Base-by-base conservation (phyloP, 1,139 yeast genomes). In the Spathaspora sp. region DNA sequence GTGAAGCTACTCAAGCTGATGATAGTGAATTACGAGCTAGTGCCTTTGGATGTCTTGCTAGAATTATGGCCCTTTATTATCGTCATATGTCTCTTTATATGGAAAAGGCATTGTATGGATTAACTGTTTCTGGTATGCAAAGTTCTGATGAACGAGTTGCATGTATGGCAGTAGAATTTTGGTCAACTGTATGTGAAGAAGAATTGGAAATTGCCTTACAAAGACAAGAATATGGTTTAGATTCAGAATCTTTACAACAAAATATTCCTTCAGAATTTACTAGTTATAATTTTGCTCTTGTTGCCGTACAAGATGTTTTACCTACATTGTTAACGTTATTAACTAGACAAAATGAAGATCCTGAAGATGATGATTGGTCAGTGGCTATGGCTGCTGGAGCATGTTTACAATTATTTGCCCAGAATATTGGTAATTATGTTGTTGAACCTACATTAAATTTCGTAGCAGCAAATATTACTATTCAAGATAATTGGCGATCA, bases 331-430 rank as follows among this genome's bases (percentile, higher is more conserved):
- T 93, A 57, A 76, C 80, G 36, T 75, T 93, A 50, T 78, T 93
- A 52, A 88, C 95, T 11, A 81, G 90, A 64, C 97, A 90, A 65
- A 93, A 89, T 63, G 97, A 89, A 48, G 96, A 88, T 57, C 84
- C 88, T 31, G 93, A 85, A 61, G 97, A 90, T 63, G 99, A 93
- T 61, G 96, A 89, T 59, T 93, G 99, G 99, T 87, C 91, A 47
- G 96, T 90, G 41, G 84, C 97, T 7, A 93, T 93, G 99, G 97
- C 99, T 44, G 97, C 99, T 2, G 99, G 97, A 59, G 93, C 98
- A 11, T 95, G 98, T 69, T 74, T 93, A 60, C 97, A 89, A 70
- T 75, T 93, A 52, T 91, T 89, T 69, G 97, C 99, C 4, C 96
- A 88, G 65, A 82, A 87, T 60, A 87, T 95, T 43, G 95, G 93